These are phyloP conservation scores for Mortierella sp. DNA, from an alignment of 371 early-diverging fungal genomes.

Conservation along the genomic window DNA sequence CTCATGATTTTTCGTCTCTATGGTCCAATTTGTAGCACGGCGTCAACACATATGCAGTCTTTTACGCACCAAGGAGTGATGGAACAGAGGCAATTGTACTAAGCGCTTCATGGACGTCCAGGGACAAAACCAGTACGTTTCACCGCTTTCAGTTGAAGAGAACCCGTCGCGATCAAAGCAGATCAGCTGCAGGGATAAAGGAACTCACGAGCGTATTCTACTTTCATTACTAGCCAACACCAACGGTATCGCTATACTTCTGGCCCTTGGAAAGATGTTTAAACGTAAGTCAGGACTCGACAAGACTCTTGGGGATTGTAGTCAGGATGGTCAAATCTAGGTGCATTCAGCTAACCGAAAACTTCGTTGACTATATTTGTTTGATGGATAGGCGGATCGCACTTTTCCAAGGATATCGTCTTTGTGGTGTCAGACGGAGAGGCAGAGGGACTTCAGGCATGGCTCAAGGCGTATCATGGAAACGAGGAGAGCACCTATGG, in stretches of 20 bases:
- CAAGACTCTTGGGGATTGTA: neutral
- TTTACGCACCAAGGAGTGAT: constrained; percentile 89
- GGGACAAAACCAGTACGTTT: constrained; percentile 49
- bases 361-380: neutral
- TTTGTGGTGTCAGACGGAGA: constrained; percentile 87
- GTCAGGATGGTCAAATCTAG: neutral
- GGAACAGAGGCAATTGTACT: constrained; percentile 92
- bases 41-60: constrained; percentile 87
- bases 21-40: constrained; percentile 57
- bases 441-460: constrained; percentile 82
- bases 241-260: constrained; percentile 80
- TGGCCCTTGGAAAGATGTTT: constrained; percentile 83
- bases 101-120: constrained; percentile 82
- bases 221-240: constrained; percentile 68
- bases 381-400: constrained; percentile 22
- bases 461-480: constrained; percentile 95
- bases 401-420: constrained; percentile 88
- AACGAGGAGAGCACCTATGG: constrained; percentile 51
- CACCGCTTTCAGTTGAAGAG: neutral
- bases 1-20: neutral
- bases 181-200: neutral
- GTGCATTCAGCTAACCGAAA: neutral
- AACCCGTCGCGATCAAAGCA: neutral
- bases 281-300: constrained; percentile 66
- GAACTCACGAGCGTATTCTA: neutral